Base-by-base conservation (phyloP, 257 asterid genomes). In the Verbascum thapsus region DNA sequence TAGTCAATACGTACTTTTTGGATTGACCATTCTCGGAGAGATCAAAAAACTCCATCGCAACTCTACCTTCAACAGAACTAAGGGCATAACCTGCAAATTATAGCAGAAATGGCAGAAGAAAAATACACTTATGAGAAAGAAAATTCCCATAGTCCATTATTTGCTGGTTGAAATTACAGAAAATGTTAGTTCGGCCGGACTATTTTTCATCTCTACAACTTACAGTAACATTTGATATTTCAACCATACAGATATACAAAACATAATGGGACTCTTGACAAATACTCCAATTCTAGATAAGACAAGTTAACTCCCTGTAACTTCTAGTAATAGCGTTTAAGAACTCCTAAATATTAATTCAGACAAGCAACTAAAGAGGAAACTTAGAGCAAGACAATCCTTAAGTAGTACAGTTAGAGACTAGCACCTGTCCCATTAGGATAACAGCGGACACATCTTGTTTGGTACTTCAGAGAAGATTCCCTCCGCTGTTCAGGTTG, bases 401-500 rank as follows among this genome's bases (percentile, higher is more conserved):
- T 34, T 26, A 58, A 49, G 22, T 15, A 57, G 72, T 4, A 37
- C 63, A 32, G 37, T 23, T 37, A 68, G 75, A 66, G 43, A 37
- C 20, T 66, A 42, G 64, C 73, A 89, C 99, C 96, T 80, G 97
- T 85, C 70, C 96, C 97, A 69, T 92, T 87, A 61, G 97, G 99
- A 67, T 92, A 92, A 66, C 97, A 85, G 5, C 89, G 79, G 56
- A 92, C 96, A 5, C 96, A 85, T 88, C 99, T 80, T 19, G 99
- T 89, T 71, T 92, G 97, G 63, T 92, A 89, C 57, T 92, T 92
- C 84, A 92, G 66, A 40, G 99, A 92, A 41, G 99, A 92, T 70
- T 89, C 99, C 81, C 96, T 87, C 40, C 87, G 76, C 40, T 92
- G 96, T 71, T 89, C 97, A 43, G 97, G 97, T 66, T 92, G 99